These are phyloP conservation scores for Saturnispora bothae DNA, from an alignment of 805 yeast species.

Conservation along the genomic window DNA sequence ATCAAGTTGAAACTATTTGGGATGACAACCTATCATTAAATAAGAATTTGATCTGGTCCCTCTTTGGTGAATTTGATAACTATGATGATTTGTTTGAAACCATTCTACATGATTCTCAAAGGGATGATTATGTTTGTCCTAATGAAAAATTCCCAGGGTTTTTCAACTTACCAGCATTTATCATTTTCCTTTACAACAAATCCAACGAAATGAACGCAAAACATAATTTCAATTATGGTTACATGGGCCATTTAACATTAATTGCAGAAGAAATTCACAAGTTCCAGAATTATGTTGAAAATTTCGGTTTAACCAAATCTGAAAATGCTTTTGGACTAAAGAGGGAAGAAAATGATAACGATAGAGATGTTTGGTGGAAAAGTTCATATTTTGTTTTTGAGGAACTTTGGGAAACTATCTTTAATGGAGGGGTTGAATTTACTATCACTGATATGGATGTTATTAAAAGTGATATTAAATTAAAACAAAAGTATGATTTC, in stretches of 20 bases:
- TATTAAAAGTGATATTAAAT: neutral
- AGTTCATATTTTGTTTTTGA: conserved; percentile 25
- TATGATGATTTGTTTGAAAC: conserved; percentile 11
- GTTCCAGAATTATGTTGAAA: conserved; percentile 31
- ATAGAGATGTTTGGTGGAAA: conserved; percentile 22
- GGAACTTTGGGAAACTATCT: conserved; percentile 24
- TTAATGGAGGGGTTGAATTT: conserved; percentile 9
- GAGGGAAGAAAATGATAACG: conserved; percentile 20
- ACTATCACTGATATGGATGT: conserved; percentile 9
- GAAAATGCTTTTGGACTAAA: conserved; percentile 25
- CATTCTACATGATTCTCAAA: conserved; percentile 3
- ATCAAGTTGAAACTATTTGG: conserved; percentile 25
- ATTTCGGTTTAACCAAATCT: conserved; percentile 25
- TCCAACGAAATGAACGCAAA: conserved; percentile 24
- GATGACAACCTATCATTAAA: conserved; percentile 58
- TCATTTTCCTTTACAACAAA: conserved; percentile 5
- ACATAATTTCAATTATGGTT: conserved; percentile 58
- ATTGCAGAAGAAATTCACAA: conserved; percentile 95
- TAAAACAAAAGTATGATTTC: conserved; percentile 14
- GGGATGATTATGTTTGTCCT: conserved; percentile 9
- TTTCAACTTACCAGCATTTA: conserved; percentile 26
- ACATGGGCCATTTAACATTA: conserved; percentile 92
- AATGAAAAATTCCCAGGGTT: conserved; percentile 23
- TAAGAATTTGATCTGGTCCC: conserved; percentile 60
- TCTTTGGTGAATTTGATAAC: conserved; percentile 38